Evolutionary conservation across 1,284 basidiomycete species (phyloP).

Genomic region (Xerocomus amazonicus): DNA sequence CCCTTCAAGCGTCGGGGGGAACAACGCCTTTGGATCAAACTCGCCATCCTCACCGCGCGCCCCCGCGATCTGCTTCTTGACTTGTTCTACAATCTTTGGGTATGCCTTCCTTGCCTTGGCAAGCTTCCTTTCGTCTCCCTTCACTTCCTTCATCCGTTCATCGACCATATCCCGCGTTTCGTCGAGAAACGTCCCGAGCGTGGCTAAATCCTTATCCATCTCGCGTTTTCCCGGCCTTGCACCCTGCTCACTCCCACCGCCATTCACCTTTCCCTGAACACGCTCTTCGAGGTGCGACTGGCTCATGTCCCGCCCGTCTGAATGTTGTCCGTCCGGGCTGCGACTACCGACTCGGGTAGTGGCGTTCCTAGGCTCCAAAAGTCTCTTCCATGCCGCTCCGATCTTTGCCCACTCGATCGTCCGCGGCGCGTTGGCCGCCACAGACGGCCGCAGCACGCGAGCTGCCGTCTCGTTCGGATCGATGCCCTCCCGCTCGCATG

Average conservation of each 20-base stretch:
- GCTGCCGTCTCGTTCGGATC: conserved; percentile 19
- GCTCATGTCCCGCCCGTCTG: neutral
- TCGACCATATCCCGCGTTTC: conserved; percentile 16
- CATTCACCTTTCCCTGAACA: neutral
- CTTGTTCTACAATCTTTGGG: conserved; percentile 11
- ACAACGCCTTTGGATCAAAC: conserved; percentile 3
- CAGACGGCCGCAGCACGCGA: conserved; percentile 11
- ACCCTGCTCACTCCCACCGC: neutral
- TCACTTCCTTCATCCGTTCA: conserved; percentile 15
- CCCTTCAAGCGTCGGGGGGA: conserved; percentile 9
- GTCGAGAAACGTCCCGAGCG: conserved; percentile 18
- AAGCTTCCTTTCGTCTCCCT: conserved; percentile 19
- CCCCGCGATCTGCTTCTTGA: conserved; percentile 14
- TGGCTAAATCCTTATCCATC: conserved; percentile 4
- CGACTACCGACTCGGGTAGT: too few relatives aligned
- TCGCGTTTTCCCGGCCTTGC: conserved; percentile 4
- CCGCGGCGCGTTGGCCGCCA: conserved; percentile 7
- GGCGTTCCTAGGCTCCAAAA: conserved; percentile 4
- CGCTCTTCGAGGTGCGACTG: neutral
- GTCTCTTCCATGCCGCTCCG: conserved; percentile 17
- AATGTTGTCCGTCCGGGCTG: neutral
- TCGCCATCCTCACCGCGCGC: conserved; percentile 4
- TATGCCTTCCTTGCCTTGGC: conserved; percentile 17
- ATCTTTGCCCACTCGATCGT: conserved; percentile 20
- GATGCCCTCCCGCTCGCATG: conserved; percentile 27